phyloP scores from a whole-genome alignment of 2,329 filamentous ascomycete species.

The Atkinsonella hypoxylon region DNA sequence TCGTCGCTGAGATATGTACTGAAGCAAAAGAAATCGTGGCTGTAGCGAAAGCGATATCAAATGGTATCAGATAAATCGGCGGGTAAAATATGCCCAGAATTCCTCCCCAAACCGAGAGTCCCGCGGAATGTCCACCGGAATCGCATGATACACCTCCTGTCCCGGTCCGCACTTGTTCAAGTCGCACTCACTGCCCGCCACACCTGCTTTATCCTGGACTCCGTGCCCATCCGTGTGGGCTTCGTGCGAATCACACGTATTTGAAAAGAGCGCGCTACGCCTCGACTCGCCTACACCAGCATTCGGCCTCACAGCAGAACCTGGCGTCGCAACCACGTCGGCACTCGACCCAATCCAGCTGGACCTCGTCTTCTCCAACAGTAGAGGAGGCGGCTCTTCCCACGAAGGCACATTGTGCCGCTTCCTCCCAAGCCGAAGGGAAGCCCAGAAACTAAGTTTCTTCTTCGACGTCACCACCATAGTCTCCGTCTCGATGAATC shows the following conservation, averaged over 20 bases:
- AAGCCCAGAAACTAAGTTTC: constrained; percentile 2
- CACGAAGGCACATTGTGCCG: background rate
- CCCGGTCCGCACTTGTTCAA: background rate
- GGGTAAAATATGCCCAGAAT: constrained; percentile 2
- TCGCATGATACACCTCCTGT: background rate
- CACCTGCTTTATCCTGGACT: background rate
- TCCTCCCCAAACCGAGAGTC: constrained; percentile 1
- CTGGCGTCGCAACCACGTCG: no score
- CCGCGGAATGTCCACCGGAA: background rate
- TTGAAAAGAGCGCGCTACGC: no score
- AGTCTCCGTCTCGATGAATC: background rate
- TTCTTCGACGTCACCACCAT: background rate
- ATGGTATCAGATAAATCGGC: constrained; percentile 1
- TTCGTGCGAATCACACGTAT: no score
- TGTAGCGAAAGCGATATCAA: background rate
- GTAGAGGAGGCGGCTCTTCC: background rate
- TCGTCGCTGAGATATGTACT: background rate
- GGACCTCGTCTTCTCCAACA: background rate
- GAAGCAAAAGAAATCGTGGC: background rate
- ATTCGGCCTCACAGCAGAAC: no score
- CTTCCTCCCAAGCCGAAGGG: background rate
- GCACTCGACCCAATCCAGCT: no score
- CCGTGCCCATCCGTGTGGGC: no score
- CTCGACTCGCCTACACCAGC: no score
- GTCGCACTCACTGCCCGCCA: background rate